Percentiles rank a stretch among this genome's conserved stretches.
phyloP scores from a whole-genome alignment of 306 rosid species.

The Quercus bicolor region DNA sequence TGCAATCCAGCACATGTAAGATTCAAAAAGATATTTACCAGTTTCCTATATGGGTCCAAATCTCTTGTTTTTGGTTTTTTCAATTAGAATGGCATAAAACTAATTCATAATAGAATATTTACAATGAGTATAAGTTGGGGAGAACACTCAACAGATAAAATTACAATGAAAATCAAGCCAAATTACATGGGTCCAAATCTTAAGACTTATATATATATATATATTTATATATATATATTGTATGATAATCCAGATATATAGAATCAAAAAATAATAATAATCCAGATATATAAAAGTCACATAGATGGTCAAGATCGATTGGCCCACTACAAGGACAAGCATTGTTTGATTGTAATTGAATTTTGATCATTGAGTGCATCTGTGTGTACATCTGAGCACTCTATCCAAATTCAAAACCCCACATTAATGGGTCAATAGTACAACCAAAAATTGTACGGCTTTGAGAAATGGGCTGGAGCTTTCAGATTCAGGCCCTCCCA shows the following conservation, averaged over 20 bases:
- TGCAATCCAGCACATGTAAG: no score
- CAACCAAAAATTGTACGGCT: constrained; percentile 35
- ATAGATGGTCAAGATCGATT: neutral
- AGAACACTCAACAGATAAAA: no score
- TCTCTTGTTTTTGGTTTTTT: no score
- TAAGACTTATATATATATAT: neutral
- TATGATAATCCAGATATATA: neutral
- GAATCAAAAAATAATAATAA: no score
- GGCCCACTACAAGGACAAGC: constrained; percentile 27
- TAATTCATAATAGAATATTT: no score
- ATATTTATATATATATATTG: neutral
- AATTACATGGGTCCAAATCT: constrained; percentile 23
- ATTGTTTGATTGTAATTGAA: constrained; percentile 21
- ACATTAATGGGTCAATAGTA: neutral
- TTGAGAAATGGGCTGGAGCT: constrained; percentile 36
- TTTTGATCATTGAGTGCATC: neutral
- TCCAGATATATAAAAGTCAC: neutral
- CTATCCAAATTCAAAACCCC: constrained; percentile 5
- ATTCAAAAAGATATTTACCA: no score
- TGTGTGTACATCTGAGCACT: neutral
- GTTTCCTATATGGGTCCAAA: no score
- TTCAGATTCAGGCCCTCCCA: constrained; percentile 16
- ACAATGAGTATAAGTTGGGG: no score
- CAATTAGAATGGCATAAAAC: no score
- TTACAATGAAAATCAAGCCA: no score